Conservation (phyloP, 2,329 filamentous ascomycete species). For the Colletotrichum scovillei region DNA sequence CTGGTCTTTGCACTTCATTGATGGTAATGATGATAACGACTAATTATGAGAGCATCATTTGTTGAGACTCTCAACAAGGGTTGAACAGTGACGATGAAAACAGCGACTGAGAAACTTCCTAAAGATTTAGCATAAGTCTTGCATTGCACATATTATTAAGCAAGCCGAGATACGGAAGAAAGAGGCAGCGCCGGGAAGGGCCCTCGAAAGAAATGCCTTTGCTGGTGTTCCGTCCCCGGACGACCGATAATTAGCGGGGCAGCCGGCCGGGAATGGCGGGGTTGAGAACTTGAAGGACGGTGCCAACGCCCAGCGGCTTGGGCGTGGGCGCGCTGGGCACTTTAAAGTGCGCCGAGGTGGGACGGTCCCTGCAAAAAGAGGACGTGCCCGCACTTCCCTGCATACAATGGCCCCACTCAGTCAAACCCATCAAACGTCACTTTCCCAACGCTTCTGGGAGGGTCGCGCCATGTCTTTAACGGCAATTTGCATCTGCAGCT, state of each 20-base stretch:
- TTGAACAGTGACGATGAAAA: too few species aligned
- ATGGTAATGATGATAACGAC: too few species aligned
- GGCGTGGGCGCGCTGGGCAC: conserved; percentile 14
- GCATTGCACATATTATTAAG: too few species aligned
- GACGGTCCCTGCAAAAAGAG: conserved; percentile 9
- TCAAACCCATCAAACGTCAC: conserved; percentile 34
- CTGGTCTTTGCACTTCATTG: too few species aligned
- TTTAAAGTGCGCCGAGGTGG: conserved; percentile 12
- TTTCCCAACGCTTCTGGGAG: conserved; percentile 28
- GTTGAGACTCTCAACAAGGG: too few species aligned
- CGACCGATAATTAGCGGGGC: conserved; percentile 9
- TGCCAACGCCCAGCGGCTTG: conserved; percentile 2
- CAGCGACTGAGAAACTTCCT: too few species aligned
- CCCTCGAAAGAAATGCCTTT: not conserved
- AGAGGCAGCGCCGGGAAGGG: not conserved
- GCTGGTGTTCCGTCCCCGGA: conserved; percentile 5
- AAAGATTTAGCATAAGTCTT: too few species aligned
- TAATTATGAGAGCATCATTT: too few species aligned
- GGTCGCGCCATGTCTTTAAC: conserved; percentile 27
- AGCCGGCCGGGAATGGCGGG: conserved; percentile 23
- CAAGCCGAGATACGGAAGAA: not conserved
- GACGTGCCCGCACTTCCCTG: conserved; percentile 13
- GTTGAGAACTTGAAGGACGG: not conserved
- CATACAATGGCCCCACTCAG: conserved; percentile 15
- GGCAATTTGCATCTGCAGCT: not conserved